These are phyloP conservation scores for Tolypocladium inflatum DNA, from an alignment of 2,329 filamentous ascomycete genomes.

Conservation along the genomic window DNA sequence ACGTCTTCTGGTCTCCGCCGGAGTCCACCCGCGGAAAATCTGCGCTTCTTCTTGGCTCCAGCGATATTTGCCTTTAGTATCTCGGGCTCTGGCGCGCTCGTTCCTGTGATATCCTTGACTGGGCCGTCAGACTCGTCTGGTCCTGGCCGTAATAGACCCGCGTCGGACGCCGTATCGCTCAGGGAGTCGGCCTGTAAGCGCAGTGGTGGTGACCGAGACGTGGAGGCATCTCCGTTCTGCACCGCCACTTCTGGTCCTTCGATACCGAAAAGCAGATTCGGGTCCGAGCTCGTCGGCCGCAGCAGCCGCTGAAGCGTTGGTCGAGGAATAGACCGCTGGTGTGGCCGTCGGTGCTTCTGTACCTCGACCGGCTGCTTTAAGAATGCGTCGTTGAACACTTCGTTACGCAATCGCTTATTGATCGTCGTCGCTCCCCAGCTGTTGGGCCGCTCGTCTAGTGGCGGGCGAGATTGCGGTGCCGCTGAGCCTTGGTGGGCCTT, in stretches of 20 bases:
- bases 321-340: constrained; percentile 55
- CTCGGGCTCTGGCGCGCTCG: constrained; percentile 55
- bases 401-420: constrained; percentile 78
- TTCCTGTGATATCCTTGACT: constrained; percentile 49
- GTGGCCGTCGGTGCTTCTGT: constrained; percentile 65
- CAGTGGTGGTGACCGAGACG: background rate
- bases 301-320: constrained; percentile 35
- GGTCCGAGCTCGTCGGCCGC: constrained; percentile 35
- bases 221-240: background rate
- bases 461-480: constrained; percentile 16
- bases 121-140: constrained; percentile 25
- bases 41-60: constrained; percentile 46
- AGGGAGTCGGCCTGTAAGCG: background rate
- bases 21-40: constrained; percentile 82
- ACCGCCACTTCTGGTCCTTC: constrained; percentile 1
- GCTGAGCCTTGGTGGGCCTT: constrained; percentile 10
- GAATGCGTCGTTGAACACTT: constrained; percentile 89
- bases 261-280: constrained; percentile 17
- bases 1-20: constrained; percentile 66
- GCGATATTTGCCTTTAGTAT: constrained; percentile 33
- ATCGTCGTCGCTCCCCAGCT: constrained; percentile 89
- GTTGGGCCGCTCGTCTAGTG: constrained; percentile 47
- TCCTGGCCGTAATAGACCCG: constrained; percentile 14
- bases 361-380: constrained; percentile 73
- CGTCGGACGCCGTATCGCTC: constrained; percentile 22